phyloP scores from a whole-genome alignment of 768 basidiomycete genomes.

The Leccinellum albellum region DNA sequence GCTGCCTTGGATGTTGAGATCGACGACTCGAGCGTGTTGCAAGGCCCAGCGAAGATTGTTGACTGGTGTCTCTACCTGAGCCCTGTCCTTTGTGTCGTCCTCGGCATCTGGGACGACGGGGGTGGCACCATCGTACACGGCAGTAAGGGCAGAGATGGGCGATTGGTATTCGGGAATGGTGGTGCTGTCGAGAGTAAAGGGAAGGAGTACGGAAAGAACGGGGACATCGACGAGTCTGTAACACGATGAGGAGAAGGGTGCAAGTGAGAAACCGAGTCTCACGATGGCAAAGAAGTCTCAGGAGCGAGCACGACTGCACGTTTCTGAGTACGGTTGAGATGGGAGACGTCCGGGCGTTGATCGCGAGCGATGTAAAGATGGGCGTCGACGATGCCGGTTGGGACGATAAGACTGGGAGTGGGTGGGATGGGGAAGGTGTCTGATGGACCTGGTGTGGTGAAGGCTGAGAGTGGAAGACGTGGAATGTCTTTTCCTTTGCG shows the following conservation, averaged over 20 bases:
- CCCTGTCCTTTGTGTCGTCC: conserved; percentile 10
- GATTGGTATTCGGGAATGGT: conserved; percentile 37
- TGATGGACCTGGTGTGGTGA: conserved; percentile 61
- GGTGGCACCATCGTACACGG: conserved; percentile 50
- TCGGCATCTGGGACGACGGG: conserved; percentile 30
- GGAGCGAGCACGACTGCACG: conserved; percentile 56
- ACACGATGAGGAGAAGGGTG: not conserved
- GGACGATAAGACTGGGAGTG: conserved; percentile 65
- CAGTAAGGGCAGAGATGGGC: conserved; percentile 39
- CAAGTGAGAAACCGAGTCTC: conserved; percentile 3
- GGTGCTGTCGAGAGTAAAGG: conserved; percentile 55
- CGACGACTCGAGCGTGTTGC: conserved; percentile 56
- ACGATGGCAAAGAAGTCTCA: conserved; percentile 44
- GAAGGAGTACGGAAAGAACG: conserved; percentile 56
- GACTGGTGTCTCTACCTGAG: conserved; percentile 38
- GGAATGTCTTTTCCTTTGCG: conserved; percentile 69
- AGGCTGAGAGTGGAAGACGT: conserved; percentile 70
- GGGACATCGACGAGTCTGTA: conserved; percentile 29
- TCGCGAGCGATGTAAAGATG: conserved; percentile 48
- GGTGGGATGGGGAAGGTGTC: conserved; percentile 67
- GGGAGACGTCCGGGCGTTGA: conserved; percentile 32
- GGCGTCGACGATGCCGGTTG: conserved; percentile 62
- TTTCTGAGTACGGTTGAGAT: conserved; percentile 43
- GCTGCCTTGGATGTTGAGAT: conserved; percentile 62
- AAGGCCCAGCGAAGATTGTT: conserved; percentile 66